Conservation (phyloP, 148 eudicot genomes). For the Amaranthus cruentus region DNA sequence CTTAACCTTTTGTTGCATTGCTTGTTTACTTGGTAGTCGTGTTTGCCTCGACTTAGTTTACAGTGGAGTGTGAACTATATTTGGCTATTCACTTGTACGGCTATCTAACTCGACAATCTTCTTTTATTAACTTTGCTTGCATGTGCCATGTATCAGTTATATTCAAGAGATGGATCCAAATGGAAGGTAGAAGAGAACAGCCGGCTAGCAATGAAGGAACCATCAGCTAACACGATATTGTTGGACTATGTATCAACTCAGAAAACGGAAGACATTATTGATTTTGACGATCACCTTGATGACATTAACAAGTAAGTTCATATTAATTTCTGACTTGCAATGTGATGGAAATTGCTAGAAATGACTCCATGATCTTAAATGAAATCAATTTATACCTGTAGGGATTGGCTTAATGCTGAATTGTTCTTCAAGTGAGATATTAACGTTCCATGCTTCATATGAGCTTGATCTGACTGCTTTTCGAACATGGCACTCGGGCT, state of each 20-base stretch:
- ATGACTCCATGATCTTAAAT: not conserved
- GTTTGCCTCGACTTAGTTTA: no score
- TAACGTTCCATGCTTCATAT: conserved; percentile 5
- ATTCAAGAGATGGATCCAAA: conserved; percentile 65
- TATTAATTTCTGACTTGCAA: not conserved
- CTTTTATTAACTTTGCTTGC: not conserved
- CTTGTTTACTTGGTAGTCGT: not conserved
- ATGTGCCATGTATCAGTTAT: conserved; percentile 37
- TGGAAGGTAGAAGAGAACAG: conserved; percentile 69
- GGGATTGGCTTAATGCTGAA: conserved; percentile 79
- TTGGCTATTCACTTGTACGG: not conserved
- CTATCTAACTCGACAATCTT: not conserved
- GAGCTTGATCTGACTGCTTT: conserved; percentile 4
- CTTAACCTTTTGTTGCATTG: not conserved
- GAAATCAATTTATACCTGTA: conserved; percentile 26
- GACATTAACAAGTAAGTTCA: conserved; percentile 76
- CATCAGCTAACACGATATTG: conserved; percentile 64
- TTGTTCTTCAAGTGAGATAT: conserved; percentile 56
- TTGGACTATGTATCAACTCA: conserved; percentile 64
- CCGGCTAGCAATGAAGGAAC: conserved; percentile 54
- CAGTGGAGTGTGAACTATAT: not conserved
- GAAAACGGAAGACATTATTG: conserved; percentile 64
- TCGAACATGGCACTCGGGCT: not conserved
- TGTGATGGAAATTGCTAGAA: not conserved
- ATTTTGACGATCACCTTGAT: conserved; percentile 90